A percentile compares a stretch with the other conserved stretches of the same genome.
Evolutionary conservation across 2,329 filamentous ascomycete species (phyloP).

Genomic region (Pseudogymnoascus sp.): DNA sequence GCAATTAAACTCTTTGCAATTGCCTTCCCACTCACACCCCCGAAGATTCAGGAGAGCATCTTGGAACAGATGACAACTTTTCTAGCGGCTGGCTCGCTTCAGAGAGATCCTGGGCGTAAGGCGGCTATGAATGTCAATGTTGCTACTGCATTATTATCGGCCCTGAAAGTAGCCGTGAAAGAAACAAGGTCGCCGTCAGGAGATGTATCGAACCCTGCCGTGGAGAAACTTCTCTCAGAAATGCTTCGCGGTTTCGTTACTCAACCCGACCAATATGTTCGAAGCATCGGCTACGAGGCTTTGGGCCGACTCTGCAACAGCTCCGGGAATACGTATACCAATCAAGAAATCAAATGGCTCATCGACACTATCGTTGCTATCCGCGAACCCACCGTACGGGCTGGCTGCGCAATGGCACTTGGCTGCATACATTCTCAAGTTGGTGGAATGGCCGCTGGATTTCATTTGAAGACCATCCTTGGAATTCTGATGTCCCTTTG

Average conservation of each 20-base stretch:
- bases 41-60: slow-evolving; percentile 92
- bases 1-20: slow-evolving; percentile 91
- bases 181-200: slow-evolving; percentile 69
- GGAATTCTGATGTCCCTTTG: slow-evolving; percentile 96
- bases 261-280: slow-evolving; percentile 77
- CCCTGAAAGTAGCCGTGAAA: slow-evolving; percentile 75
- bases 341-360: slow-evolving; percentile 79
- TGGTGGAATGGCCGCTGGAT: slow-evolving; percentile 93
- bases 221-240: slow-evolving; percentile 79
- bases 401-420: slow-evolving; percentile 88
- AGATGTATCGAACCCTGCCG: slow-evolving; percentile 64
- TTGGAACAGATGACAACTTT: slow-evolving; percentile 90
- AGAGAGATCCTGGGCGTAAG: slow-evolving; percentile 80
- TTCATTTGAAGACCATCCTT: slow-evolving; percentile 95
- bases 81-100: slow-evolving; percentile 69
- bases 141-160: slow-evolving; percentile 69
- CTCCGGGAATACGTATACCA: slow-evolving; percentile 84
- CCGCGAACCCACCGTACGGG: slow-evolving; percentile 83
- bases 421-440: slow-evolving; percentile 93
- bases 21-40: slow-evolving; percentile 77
- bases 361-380: slow-evolving; percentile 93
- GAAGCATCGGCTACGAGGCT: slow-evolving; percentile 76
- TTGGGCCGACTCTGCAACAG: slow-evolving; percentile 69
- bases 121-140: slow-evolving; percentile 89
- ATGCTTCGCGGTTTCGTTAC: slow-evolving; percentile 65